phyloP scores from a whole-genome alignment of 2,329 filamentous ascomycete species.

The Xylariaceae sp. region DNA sequence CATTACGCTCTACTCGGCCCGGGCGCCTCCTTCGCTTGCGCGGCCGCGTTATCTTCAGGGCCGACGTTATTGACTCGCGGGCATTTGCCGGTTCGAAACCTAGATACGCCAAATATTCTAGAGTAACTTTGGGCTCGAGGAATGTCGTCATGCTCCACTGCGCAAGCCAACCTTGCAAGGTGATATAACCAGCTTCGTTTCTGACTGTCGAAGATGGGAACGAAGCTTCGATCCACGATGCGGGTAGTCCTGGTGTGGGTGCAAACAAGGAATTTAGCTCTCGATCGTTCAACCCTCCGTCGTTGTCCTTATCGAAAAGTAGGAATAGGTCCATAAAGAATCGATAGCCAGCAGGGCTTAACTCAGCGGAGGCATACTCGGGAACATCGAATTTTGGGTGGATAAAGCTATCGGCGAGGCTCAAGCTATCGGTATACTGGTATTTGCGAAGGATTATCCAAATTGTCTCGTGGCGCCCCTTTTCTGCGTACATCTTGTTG shows the following conservation, averaged over 20 bases:
- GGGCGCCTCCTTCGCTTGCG: slow-evolving; percentile 79
- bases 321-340: slow-evolving; percentile 98
- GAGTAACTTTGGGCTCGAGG: slow-evolving; percentile 86
- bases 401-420: slow-evolving; percentile 83
- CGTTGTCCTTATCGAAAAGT: slow-evolving; percentile 94
- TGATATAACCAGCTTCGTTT: slow-evolving; percentile 93
- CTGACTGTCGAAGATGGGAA: slow-evolving; percentile 93
- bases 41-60: slow-evolving; percentile 87
- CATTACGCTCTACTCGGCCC: slow-evolving; percentile 86
- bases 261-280: slow-evolving; percentile 86
- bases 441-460: slow-evolving; percentile 96
- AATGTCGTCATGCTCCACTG: slow-evolving; percentile 99
- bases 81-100: slow-evolving; percentile 81
- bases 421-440: slow-evolving; percentile 93
- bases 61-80: slow-evolving; percentile 74
- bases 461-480: slow-evolving; percentile 94
- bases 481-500: slow-evolving; percentile 95
- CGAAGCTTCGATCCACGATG: slow-evolving; percentile 80
- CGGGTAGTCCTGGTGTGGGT: slow-evolving; percentile 83
- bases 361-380: slow-evolving; percentile 84
- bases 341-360: slow-evolving; percentile 89
- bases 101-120: slow-evolving; percentile 93
- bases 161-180: slow-evolving; percentile 93
- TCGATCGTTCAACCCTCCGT: slow-evolving; percentile 82
- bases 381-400: slow-evolving; percentile 94